Base-by-base conservation (phyloP, 148 eudicot species). In the Rhododendron henanense region DNA sequence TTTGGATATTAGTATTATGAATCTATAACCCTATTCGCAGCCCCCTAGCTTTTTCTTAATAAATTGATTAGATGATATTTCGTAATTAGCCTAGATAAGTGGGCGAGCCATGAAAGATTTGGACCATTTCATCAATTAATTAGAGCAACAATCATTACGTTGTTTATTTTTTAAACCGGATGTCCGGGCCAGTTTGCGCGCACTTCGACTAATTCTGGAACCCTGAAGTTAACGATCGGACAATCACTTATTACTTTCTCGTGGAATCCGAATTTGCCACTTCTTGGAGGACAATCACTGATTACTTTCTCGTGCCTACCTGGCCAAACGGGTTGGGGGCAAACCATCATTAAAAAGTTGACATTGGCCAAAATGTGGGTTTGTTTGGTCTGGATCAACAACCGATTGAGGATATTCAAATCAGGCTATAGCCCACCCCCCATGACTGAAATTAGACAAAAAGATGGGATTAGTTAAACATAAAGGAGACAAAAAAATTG, bases 401-500 rank as follows among this genome's bases (percentile, higher is more conserved):
- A 86, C 51, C 28, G n/a, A 61, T 25, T 6, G 67, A 25, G 47
- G 48, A 37, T 51, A 69, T 69, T 74, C 10, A 51, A 81, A 65
- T 79, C n/a, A 55, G 67, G 55, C 23, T 47, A 25, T 21, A 35
- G 81, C 81, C 76, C 45, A 77, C 73, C 63, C 41, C 25, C 25
- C 53, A 74, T 75, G 85, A 83, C 75, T 73, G 19, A 44, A 77
- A 55, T 83, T 21, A 33, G 67, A 83, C 18, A 53, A 79, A 41
- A 79, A 80, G 78, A 10, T 28, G 11, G 61, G 78, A 87, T 83
- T 73, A 61, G 23, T 87, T 83, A 80, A 53, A 33, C 73, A 82
- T 71, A 35, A 65, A 48, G 44, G 41, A 51, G 57, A 82, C 83
- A 87, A 33, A 23, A 16, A 35, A 84, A 28, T 28, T 37, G 78